Evolutionary conservation across 1,284 basidiomycete genomes (phyloP).

Genomic region (Apiotrichum akiyoshidainum): DNA sequence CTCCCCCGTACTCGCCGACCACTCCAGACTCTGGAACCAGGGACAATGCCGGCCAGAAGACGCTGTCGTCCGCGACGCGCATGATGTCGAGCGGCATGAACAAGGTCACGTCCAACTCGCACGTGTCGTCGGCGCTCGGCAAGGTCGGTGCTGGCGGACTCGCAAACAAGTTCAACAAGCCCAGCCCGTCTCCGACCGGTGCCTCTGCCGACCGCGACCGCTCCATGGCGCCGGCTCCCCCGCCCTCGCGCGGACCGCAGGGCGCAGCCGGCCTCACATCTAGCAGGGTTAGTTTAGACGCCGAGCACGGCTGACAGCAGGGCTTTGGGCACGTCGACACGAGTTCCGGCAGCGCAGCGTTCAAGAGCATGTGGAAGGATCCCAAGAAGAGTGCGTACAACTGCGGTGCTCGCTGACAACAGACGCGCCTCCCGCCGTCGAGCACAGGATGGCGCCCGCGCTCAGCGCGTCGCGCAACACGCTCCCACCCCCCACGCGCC

Average conservation of each 20-base stretch:
- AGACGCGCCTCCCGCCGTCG: not conserved
- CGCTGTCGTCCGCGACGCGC: constrained; percentile 19
- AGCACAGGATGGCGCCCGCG: constrained; percentile 11
- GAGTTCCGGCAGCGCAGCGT: constrained; percentile 28
- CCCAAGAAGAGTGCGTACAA: constrained; percentile 33
- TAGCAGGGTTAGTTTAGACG: not conserved
- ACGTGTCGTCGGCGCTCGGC: constrained; percentile 21
- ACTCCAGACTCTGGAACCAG: too few relatives aligned
- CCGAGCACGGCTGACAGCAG: constrained; percentile 11
- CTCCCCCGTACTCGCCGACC: not conserved
- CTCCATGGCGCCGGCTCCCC: constrained; percentile 2
- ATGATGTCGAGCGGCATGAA: constrained; percentile 31
- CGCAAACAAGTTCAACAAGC: constrained; percentile 5
- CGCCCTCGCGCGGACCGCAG: not conserved
- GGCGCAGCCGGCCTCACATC: constrained; percentile 1
- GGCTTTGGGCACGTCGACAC: constrained; percentile 40
- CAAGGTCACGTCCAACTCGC: constrained; percentile 18
- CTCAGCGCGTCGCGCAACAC: constrained; percentile 12
- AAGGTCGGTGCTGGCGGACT: constrained; percentile 22
- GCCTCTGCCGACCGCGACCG: not conserved
- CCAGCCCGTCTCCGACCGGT: not conserved
- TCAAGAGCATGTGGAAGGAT: constrained; percentile 42
- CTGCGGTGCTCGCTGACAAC: not conserved
- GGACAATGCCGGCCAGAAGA: not conserved
- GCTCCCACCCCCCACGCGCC: constrained; percentile 22